These are phyloP conservation scores for Imleria badia DNA, from an alignment of 768 basidiomycete species.

Conservation along the genomic window DNA sequence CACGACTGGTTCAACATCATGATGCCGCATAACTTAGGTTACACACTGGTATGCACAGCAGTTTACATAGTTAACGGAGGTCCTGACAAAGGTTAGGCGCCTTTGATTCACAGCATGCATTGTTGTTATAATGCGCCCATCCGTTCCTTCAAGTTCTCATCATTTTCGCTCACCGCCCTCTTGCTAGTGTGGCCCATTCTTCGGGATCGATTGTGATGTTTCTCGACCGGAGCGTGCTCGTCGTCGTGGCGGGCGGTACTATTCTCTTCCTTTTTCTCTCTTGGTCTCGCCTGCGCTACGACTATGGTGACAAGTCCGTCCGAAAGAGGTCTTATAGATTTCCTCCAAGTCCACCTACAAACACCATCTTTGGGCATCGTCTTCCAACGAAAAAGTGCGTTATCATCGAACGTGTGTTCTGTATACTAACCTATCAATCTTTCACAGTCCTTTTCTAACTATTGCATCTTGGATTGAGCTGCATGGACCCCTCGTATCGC, in stretches of 20 bases:
- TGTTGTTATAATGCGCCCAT: too few relatives aligned
- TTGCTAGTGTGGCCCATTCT: neutral
- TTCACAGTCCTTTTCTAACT: conserved; percentile 5
- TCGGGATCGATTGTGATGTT: neutral
- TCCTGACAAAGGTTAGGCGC: too few relatives aligned
- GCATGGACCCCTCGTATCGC: conserved; percentile 56
- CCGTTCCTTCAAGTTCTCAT: neutral
- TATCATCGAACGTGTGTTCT: neutral
- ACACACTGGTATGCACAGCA: too few relatives aligned
- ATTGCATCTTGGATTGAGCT: conserved; percentile 54
- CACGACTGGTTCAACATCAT: too few relatives aligned
- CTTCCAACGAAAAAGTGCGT: conserved; percentile 3
- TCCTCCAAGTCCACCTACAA: conserved; percentile 9
- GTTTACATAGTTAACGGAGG: too few relatives aligned
- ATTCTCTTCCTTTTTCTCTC: conserved; percentile 1
- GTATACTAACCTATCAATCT: neutral
- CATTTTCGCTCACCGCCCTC: neutral
- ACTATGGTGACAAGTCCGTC: neutral
- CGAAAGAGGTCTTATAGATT: neutral
- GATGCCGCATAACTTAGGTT: too few relatives aligned
- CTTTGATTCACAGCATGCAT: too few relatives aligned
- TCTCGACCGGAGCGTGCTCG: neutral
- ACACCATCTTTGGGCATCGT: conserved; percentile 1
- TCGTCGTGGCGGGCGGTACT: neutral
- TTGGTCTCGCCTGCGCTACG: neutral